Evolutionary conservation across 108 stramenopile species (phyloP), one percentile per base, ranked within the genome.

Genomic region (Chaetoceros muelleri): DNA sequence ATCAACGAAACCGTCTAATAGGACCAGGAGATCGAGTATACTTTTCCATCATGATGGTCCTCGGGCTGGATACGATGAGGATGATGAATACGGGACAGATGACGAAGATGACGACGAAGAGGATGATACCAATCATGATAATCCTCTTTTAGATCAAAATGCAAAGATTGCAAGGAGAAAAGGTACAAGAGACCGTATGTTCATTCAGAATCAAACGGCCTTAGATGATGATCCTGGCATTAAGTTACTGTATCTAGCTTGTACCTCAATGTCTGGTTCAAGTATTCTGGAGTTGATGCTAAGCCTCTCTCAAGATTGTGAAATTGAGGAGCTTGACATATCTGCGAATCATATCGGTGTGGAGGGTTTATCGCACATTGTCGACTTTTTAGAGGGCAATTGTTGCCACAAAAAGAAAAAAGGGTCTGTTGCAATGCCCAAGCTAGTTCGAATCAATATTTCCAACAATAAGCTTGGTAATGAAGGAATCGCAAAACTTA

Each of bases 381-480:
- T 82, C 3, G 47, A 55, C 13, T 87, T 87, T 62, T 67, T 91
- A 26, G 81, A 83, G 60, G 76, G 70, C n/a, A 80, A 79, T 49
- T 46, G 64, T 1, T 55, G 44, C 0, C 53, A 69, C 0, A 65
- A 64, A 20, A 46, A 53, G 8, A 71, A 71, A 44, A 56, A 63
- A 34, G 58, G 57, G 18, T 61, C 55, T 2, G 59, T 63, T n/a
- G 80, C 83, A 17, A 71, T 91, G 66, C 81, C 81, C 28, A 74
- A 69, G 55, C 55, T 91, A 44, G 84, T 81, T 53, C 70, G 90
- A 26, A 55, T 91, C 5, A 85, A 91, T 44, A 50, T 91, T 40
- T 91, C 90, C 2, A 87, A 84, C 66, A 91, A 91, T 55, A 64
- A 70, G 3, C 69, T 91, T n/a, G 82, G 82, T n/a, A 84, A 91